Percentiles rank a stretch among this genome's conserved stretches.
These are phyloP conservation scores for Suzukiozyma palmioleophila DNA, from an alignment of 1,139 yeast genomes.

Conservation along the genomic window DNA sequence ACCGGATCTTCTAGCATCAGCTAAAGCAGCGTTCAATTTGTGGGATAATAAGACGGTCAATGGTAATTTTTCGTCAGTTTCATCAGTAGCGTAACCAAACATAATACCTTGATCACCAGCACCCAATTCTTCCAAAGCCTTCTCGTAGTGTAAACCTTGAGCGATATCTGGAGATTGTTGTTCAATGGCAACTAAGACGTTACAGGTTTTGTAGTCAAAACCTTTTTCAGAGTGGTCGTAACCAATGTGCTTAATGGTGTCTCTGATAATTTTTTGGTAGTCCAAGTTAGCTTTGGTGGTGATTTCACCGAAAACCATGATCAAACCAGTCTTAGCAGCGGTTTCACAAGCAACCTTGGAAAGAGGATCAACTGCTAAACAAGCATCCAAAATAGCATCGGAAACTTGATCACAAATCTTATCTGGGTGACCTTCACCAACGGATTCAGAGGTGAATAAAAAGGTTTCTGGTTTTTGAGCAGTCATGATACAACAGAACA, in stretches of 20 bases:
- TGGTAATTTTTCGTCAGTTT: conserved; percentile 96
- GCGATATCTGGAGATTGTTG: conserved; percentile 99
- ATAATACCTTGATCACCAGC: conserved; percentile 99
- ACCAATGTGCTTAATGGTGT: conserved; percentile 97
- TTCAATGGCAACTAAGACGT: conserved; percentile 97
- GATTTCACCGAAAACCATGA: conserved; percentile 98
- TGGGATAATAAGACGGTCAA: conserved; percentile 92
- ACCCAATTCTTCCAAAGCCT: conserved; percentile 95
- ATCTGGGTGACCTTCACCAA: conserved; percentile 99
- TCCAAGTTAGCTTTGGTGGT: conserved; percentile 94
- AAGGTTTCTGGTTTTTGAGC: conserved; percentile 37
- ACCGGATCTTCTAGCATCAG: conserved; percentile 96
- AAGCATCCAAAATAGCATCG: conserved; percentile 97
- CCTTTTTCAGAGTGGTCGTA: conserved; percentile 96
- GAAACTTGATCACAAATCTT: conserved; percentile 99
- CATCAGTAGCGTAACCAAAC: conserved; percentile 99
- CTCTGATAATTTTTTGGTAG: conserved; percentile 96
- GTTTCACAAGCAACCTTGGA: conserved; percentile 99
- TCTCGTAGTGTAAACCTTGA: conserved; percentile 97
- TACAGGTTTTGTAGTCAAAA: conserved; percentile 98
- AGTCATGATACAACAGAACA: conserved; percentile 12
- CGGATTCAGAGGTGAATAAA: conserved; percentile 93
- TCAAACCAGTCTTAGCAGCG: conserved; percentile 98
- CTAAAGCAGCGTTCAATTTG: conserved; percentile 94
- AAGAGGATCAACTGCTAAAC: conserved; percentile 90